Evolutionary conservation across 306 rosid species (phyloP), one percentile per base, ranked within the genome.

Genomic region (Sindora glabra): DNA sequence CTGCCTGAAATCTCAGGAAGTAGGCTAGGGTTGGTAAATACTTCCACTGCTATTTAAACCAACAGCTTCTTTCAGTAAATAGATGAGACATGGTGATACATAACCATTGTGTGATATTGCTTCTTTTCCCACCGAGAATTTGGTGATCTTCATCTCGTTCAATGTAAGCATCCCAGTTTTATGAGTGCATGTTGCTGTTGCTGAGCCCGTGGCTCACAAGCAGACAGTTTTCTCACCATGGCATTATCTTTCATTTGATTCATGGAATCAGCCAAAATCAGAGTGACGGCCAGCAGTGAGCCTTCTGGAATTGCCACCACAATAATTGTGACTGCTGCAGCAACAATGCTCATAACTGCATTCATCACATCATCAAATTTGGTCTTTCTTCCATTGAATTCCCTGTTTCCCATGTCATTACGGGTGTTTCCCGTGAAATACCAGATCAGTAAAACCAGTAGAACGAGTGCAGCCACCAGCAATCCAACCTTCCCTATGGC

Each of bases 231-330:
- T 48, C 62, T 6, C 18, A 56, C 47, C 47, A 34, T 19, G 16
- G 62, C 62, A n/a, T 56, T 24, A 14, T 56, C 62, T 6, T 7
- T 14, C 62, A 37, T 56, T 21, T 14, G 36, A 6, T 23, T 56
- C 62, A 56, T 56, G 5, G 48, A 37, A 24, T 34, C 36, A n/a
- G 48, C 48, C 2, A 37, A 48, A 0, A 33, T 37, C 13, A 56
- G 21, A 38, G 62, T 55, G 1, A 55, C 46, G 36, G 62, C 47
- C 13, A 56, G 16, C 1, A 33, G 48, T 17, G 37, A 13, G 1
- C 62, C 62, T 56, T 56, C 47, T 10, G 48, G 47, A 5, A 56
- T 38, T 10, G 62, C 62, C 45, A 56, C 62, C 16, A 56, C 62
- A n/a, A 22, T 48, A 56, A 36, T 56, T 12, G 62, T 56, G 62